Percentiles rank a stretch among this genome's conserved stretches.
These are phyloP conservation scores for Lithospermum erythrorhizon DNA, from an alignment of 257 asterid genomes.

Conservation along the genomic window DNA sequence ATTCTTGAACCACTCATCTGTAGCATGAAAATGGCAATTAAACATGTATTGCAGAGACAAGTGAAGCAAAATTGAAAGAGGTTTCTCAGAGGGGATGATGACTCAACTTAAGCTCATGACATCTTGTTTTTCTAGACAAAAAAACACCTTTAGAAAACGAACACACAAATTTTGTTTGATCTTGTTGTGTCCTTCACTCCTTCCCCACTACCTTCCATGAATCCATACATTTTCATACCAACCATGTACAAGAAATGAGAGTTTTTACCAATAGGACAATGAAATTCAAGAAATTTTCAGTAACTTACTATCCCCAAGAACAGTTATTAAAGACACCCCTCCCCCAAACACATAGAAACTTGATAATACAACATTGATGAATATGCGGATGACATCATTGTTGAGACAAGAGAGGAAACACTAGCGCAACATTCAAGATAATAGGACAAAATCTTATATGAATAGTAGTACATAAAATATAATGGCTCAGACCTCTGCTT, in stretches of 20 bases:
- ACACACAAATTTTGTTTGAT: too few relatives aligned
- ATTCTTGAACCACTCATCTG: constrained; percentile 84
- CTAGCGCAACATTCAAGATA: background rate
- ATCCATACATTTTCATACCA: background rate
- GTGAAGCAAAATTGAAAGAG: background rate
- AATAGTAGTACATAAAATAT: too few relatives aligned
- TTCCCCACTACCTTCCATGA: too few relatives aligned
- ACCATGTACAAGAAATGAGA: background rate
- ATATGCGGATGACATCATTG: too few relatives aligned
- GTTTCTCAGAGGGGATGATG: background rate
- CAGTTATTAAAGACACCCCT: background rate
- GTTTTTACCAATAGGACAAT: background rate
- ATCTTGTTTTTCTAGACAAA: too few relatives aligned
- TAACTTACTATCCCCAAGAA: background rate
- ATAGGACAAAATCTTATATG: background rate
- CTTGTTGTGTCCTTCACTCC: too few relatives aligned
- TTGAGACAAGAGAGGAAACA: background rate
- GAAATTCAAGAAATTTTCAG: background rate
- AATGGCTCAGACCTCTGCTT: background rate
- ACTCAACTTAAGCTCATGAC: too few relatives aligned
- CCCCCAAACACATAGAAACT: too few relatives aligned
- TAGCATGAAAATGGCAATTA: constrained; percentile 7
- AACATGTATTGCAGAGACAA: constrained; percentile 4
- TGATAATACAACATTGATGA: too few relatives aligned
- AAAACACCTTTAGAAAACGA: too few relatives aligned